Conservation (phyloP, 2,329 filamentous ascomycete genomes). For the Diaporthe vexans region DNA sequence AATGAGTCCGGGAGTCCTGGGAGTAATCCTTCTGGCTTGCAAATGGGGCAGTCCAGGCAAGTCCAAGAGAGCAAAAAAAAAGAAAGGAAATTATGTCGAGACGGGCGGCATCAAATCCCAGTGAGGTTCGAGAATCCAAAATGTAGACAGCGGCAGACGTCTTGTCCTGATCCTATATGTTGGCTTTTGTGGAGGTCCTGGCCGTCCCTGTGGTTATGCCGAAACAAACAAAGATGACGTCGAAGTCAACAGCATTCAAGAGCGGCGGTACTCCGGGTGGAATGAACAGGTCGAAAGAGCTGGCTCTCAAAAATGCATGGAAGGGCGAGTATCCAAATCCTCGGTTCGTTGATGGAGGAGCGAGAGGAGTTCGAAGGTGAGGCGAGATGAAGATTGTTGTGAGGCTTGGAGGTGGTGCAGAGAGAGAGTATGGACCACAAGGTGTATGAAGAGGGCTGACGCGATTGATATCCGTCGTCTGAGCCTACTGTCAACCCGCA, state of each 20-base stretch:
- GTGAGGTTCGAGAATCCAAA: slow-evolving; percentile 37
- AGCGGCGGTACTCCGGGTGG: slow-evolving; percentile 43
- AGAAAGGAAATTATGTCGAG: slow-evolving; percentile 31
- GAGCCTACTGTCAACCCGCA: slow-evolving; percentile 17
- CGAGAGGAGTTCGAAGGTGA: slow-evolving; percentile 33
- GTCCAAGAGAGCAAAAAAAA: slow-evolving; percentile 35
- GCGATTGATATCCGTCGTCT: slow-evolving; percentile 32
- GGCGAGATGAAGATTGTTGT: slow-evolving; percentile 34
- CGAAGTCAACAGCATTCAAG: slow-evolving; percentile 64
- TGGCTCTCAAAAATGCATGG: slow-evolving; percentile 9
- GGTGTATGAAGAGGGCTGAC: slow-evolving; percentile 39
- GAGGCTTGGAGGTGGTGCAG: slow-evolving; percentile 31
- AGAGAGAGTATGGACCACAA: slow-evolving; percentile 35
- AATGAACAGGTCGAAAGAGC: slow-evolving; percentile 41
- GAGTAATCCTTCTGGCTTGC: slow-evolving; percentile 27
- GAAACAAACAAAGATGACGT: slow-evolving; percentile 55
- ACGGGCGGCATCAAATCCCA: slow-evolving; percentile 30
- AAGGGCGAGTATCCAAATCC: slow-evolving; percentile 27
- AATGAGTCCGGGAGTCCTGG: slow-evolving; percentile 20
- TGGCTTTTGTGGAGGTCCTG: slow-evolving; percentile 43
- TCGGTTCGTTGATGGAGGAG: slow-evolving; percentile 31
- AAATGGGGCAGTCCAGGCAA: slow-evolving; percentile 25
- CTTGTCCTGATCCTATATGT: slow-evolving; percentile 45
- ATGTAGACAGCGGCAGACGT: slow-evolving; percentile 45
- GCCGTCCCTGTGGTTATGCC: slow-evolving; percentile 34